phyloP scores from a whole-genome alignment of 768 basidiomycete species.

The Tylopilus vinaceipallidus region DNA sequence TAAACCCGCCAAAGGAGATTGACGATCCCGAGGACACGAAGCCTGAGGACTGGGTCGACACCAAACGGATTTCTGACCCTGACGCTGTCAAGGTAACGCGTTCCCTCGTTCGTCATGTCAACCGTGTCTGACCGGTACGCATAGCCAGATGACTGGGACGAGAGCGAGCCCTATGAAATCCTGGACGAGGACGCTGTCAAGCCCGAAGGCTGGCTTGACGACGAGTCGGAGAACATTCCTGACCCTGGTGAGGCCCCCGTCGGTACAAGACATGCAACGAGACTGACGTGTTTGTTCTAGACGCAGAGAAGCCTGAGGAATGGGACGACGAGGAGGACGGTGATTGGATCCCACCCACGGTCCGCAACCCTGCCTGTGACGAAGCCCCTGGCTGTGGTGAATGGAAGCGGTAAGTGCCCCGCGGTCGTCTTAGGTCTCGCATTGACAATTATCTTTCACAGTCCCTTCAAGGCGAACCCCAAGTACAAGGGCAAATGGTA shows the following conservation, averaged over 20 bases:
- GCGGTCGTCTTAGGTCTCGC: background rate
- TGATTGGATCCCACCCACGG: conserved; percentile 91
- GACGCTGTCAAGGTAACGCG: conserved; percentile 69
- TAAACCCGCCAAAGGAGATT: conserved; percentile 92
- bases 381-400: conserved; percentile 92
- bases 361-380: conserved; percentile 88
- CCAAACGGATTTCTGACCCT: conserved; percentile 80
- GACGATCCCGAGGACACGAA: conserved; percentile 91
- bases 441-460: conserved; percentile 24
- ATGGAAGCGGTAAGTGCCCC: conserved; percentile 68
- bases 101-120: background rate
- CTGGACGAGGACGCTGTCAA: conserved; percentile 81
- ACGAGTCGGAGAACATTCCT: conserved; percentile 76
- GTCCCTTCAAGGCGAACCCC: conserved; percentile 88
- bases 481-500: conserved; percentile 98
- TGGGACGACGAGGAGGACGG: conserved; percentile 99
- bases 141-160: conserved; percentile 94
- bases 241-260: conserved; percentile 67
- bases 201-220: conserved; percentile 94
- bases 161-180: conserved; percentile 92
- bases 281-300: conserved; percentile 35
- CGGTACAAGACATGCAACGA: background rate
- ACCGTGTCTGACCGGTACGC: conserved; percentile 19
- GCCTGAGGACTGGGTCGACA: conserved; percentile 91
- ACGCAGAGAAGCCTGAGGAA: conserved; percentile 94